Evolutionary conservation across 2,329 filamentous ascomycete genomes (phyloP).

Genomic region (Gaeumannomyces sp.): DNA sequence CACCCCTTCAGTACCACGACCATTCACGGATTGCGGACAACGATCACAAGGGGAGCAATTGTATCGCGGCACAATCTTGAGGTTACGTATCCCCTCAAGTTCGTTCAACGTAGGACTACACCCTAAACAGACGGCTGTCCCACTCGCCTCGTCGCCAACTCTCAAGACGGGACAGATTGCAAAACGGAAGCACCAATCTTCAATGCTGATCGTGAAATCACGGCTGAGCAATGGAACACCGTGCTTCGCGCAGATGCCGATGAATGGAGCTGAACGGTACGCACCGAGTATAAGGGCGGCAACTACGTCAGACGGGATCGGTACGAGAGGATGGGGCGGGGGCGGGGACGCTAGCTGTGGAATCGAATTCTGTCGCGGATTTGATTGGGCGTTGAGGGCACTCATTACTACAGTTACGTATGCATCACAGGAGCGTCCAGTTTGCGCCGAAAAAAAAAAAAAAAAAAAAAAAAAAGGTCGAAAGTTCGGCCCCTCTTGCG

Average conservation of each 20-base stretch:
- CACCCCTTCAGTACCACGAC: too few species aligned
- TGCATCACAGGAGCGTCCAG: background rate
- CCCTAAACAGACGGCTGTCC: background rate
- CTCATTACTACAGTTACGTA: too few species aligned
- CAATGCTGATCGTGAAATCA: too few species aligned
- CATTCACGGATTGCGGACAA: too few species aligned
- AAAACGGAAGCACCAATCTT: too few species aligned
- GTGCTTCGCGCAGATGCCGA: background rate
- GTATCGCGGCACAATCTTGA: background rate
- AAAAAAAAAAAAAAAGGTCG: constrained; percentile 4
- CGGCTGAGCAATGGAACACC: too few species aligned
- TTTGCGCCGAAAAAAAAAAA: constrained; percentile 1
- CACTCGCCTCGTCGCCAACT: background rate
- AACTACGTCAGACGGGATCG: background rate
- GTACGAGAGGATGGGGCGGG: background rate
- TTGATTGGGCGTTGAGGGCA: background rate
- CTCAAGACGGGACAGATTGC: too few species aligned
- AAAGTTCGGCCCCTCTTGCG: too few species aligned
- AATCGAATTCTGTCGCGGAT: background rate
- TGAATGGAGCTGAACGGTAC: background rate
- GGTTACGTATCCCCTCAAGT: background rate
- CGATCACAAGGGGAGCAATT: background rate
- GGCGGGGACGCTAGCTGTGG: background rate
- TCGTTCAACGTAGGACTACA: background rate
- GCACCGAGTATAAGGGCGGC: background rate